A percentile compares a stretch with the other conserved stretches of the same genome.
Conservation (phyloP, 2,329 filamentous ascomycete species). For the Xylaria sp. region DNA sequence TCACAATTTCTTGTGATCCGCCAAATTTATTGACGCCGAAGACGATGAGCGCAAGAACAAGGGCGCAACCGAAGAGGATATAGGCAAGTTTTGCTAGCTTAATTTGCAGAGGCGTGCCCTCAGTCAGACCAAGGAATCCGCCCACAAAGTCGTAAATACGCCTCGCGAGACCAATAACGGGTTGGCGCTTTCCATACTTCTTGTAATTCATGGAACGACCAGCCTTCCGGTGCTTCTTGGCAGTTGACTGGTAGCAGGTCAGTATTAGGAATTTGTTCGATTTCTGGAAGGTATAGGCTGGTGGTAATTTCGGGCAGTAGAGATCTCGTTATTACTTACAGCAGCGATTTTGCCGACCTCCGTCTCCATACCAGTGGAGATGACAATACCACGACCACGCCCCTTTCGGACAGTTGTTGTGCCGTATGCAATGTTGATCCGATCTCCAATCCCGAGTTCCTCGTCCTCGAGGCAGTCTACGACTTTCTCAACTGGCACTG, state of each 20-base stretch:
- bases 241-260: constrained; percentile 45
- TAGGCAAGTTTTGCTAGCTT: constrained; percentile 81
- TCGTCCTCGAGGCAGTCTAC: constrained; percentile 58
- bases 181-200: constrained; percentile 59
- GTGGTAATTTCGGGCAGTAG: not conserved
- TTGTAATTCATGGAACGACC: constrained; percentile 58
- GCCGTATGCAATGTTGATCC: constrained; percentile 76
- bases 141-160: constrained; percentile 56
- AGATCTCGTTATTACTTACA: constrained; percentile 20
- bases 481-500: constrained; percentile 72
- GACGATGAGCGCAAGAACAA: constrained; percentile 62
- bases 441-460: constrained; percentile 71
- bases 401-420: constrained; percentile 76
- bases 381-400: constrained; percentile 73
- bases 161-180: constrained; percentile 53
- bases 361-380: constrained; percentile 73
- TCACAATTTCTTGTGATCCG: constrained; percentile 58
- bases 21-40: constrained; percentile 63
- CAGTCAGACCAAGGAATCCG: constrained; percentile 64
- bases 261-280: not conserved
- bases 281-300: not conserved
- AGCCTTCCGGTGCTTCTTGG: constrained; percentile 61
- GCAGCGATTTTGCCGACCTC: constrained; percentile 74
- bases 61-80: constrained; percentile 74
- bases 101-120: constrained; percentile 78